Evolutionary conservation across 306 rosid genomes (phyloP).

Genomic region (Citrullus mucosospermus): DNA sequence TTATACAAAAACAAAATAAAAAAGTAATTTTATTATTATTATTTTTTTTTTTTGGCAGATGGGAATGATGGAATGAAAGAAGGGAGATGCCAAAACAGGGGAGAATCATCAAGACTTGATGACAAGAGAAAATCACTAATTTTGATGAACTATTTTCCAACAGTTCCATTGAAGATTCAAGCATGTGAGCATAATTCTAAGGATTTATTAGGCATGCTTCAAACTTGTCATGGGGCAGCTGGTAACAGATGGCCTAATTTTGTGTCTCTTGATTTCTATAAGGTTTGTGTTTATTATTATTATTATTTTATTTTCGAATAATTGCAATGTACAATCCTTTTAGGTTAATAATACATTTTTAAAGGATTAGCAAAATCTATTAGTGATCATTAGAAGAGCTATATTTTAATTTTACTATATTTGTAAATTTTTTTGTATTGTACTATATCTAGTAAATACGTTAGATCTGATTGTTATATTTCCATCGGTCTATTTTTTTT

Average conservation of each 20-base stretch:
- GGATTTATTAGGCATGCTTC: conserved; percentile 39
- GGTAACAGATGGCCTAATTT: conserved; percentile 74
- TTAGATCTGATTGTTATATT: too few relatives aligned
- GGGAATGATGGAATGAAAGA: conserved; percentile 63
- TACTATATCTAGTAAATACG: too few relatives aligned
- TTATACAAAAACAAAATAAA: too few relatives aligned
- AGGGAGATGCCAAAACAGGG: conserved; percentile 67
- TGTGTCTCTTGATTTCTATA: conserved; percentile 60
- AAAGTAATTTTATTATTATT: too few relatives aligned
- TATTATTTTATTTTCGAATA: too few relatives aligned
- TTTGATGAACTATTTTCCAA: conserved; percentile 51
- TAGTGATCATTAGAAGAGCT: too few relatives aligned
- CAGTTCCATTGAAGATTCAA: conserved; percentile 33
- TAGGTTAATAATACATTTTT: too few relatives aligned
- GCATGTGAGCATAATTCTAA: conserved; percentile 47
- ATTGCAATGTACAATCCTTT: too few relatives aligned
- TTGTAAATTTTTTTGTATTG: too few relatives aligned
- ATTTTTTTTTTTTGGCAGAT: conserved; percentile 19
- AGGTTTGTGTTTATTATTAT: conserved; percentile 15
- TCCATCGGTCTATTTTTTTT: too few relatives aligned
- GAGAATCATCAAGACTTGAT: conserved; percentile 49
- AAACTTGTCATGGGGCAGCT: conserved; percentile 52
- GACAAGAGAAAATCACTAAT: conserved; percentile 65
- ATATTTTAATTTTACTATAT: too few relatives aligned
- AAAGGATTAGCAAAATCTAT: too few relatives aligned